Percentiles rank a stretch among this genome's conserved stretches.
Conservation (phyloP, 495 filamentous ascomycete species). For the Xylaria cubensis region DNA sequence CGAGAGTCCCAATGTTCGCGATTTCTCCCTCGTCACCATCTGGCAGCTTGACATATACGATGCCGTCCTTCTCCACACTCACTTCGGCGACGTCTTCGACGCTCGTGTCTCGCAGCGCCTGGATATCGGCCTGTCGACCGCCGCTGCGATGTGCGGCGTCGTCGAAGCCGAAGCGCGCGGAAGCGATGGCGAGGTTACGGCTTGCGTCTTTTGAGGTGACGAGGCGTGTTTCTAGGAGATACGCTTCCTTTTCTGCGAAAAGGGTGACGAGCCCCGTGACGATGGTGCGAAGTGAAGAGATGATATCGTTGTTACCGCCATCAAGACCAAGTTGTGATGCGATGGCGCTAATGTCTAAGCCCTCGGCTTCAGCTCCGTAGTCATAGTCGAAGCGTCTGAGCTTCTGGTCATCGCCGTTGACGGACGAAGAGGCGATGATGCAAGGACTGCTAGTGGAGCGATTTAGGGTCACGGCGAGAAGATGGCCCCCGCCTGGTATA, state of each 20-base stretch:
- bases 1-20: conserved; percentile 73
- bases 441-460: conserved; percentile 68
- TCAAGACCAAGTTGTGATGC: conserved; percentile 61
- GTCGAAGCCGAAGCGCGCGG: conserved; percentile 73
- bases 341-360: conserved; percentile 46
- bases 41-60: conserved; percentile 70
- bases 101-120: conserved; percentile 59
- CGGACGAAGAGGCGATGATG: conserved; percentile 66
- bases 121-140: conserved; percentile 69
- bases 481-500: conserved; percentile 38
- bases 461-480: conserved; percentile 69
- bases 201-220: conserved; percentile 43
- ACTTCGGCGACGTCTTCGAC: conserved; percentile 64
- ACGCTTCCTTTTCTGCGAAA: conserved; percentile 73
- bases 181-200: conserved; percentile 51
- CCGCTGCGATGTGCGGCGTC: conserved; percentile 75
- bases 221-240: conserved; percentile 60
- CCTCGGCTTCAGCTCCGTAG: conserved; percentile 53
- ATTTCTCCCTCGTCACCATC: conserved; percentile 35
- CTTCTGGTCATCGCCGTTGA: conserved; percentile 40
- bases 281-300: conserved; percentile 52
- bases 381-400: conserved; percentile 67
- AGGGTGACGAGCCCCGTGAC: conserved; percentile 63
- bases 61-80: conserved; percentile 72
- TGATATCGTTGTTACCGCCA: conserved; percentile 38